phyloP scores from a whole-genome alignment of 164 flowering plant species.

The Berberis thunbergii region DNA sequence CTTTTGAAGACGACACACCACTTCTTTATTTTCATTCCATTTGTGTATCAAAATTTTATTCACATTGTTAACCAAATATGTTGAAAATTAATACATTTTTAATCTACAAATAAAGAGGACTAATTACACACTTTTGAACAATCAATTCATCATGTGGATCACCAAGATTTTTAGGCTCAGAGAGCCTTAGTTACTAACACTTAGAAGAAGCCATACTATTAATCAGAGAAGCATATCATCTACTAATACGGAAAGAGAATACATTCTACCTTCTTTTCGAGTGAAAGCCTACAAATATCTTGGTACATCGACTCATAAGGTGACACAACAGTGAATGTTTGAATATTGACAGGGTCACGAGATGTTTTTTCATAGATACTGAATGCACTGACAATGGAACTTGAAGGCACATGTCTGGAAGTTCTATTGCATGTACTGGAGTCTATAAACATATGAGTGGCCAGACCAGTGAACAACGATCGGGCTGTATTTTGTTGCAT shows the following conservation, averaged over 20 bases:
- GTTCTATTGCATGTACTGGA: not conserved
- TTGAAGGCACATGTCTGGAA: not conserved
- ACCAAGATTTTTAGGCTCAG: too few species aligned
- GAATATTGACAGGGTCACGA: not conserved
- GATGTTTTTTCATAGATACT: not conserved
- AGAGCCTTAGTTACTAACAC: too few species aligned
- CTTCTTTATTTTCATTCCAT: too few species aligned
- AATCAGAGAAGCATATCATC: too few species aligned
- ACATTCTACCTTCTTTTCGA: not conserved
- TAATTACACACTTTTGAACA: too few species aligned
- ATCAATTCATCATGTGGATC: too few species aligned
- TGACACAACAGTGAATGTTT: not conserved
- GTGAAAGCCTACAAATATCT: not conserved
- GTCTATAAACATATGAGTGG: not conserved
- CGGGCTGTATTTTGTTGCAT: not conserved
- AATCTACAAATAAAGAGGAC: too few species aligned
- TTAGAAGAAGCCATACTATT: too few species aligned
- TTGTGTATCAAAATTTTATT: too few species aligned
- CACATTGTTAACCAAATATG: too few species aligned
- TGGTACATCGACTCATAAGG: not conserved
- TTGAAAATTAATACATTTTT: too few species aligned
- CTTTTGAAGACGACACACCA: too few species aligned
- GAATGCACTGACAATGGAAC: not conserved
- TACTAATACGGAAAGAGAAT: not conserved
- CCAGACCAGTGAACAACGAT: not conserved